Evolutionary conservation across 2,329 filamentous ascomycete species (phyloP).

Genomic region (Xylariaceae sp.): DNA sequence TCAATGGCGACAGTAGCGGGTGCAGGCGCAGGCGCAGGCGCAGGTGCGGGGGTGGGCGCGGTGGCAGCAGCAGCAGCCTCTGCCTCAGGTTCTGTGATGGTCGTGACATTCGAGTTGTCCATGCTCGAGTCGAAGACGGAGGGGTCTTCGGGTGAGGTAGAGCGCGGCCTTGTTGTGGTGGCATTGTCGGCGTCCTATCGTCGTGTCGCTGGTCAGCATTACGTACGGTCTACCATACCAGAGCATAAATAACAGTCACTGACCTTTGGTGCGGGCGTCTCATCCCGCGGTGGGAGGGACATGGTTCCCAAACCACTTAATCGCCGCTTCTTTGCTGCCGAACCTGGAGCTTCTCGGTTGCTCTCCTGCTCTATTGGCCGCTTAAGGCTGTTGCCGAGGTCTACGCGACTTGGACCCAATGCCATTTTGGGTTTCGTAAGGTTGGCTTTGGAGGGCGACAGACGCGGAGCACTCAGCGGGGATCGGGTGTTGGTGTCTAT

Average conservation of each 20-base stretch:
- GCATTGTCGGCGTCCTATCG: constrained; percentile 9
- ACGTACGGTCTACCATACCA: background rate
- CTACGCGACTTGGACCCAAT: constrained; percentile 1
- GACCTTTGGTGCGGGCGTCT: constrained; percentile 11
- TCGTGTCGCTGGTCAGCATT: constrained; percentile 15
- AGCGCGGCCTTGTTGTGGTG: constrained; percentile 16
- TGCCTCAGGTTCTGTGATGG: constrained; percentile 45
- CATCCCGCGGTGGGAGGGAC: background rate
- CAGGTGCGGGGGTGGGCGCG: background rate
- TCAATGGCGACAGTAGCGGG: constrained; percentile 1
- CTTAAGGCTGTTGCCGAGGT: constrained; percentile 13
- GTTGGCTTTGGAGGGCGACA: constrained; percentile 17
- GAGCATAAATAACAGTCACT: background rate
- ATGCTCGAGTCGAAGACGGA: constrained; percentile 47
- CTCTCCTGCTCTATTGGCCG: constrained; percentile 18
- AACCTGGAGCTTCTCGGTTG: constrained; percentile 1
- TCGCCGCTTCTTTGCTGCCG: constrained; percentile 24
- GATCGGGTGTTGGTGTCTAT: constrained; percentile 28
- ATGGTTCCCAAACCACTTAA: constrained; percentile 11
- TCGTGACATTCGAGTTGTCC: constrained; percentile 45
- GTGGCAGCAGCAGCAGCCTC: constrained; percentile 6
- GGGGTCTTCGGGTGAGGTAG: constrained; percentile 38
- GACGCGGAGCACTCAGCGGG: constrained; percentile 13
- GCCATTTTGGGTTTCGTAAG: constrained; percentile 13
- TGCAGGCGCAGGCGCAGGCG: constrained; percentile 1